A percentile compares a stretch with the other conserved stretches of the same genome.
Conservation (phyloP, 2,329 filamentous ascomycete genomes). For the Aspergillus ruber region DNA sequence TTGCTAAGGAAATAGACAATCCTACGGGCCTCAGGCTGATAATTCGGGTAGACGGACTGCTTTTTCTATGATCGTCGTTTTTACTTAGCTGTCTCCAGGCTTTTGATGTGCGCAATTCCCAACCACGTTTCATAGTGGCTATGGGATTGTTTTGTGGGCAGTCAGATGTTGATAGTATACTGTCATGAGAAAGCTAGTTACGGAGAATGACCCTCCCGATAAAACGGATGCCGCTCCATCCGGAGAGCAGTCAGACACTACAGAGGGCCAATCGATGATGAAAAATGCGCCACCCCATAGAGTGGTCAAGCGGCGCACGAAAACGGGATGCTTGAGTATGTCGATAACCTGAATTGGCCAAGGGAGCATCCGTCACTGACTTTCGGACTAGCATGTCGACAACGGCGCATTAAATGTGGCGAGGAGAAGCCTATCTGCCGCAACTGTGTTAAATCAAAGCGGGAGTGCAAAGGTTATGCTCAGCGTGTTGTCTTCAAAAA, state of each 20-base stretch:
- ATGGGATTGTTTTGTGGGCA: not conserved
- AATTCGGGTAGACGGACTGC: no score
- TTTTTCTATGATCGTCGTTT: not conserved
- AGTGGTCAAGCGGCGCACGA: constrained; percentile 63
- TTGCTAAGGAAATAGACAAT: no score
- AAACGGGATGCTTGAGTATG: constrained; percentile 86
- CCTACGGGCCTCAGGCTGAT: no score
- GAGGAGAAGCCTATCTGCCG: constrained; percentile 58
- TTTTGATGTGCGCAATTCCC: no score
- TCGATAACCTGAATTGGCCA: constrained; percentile 13
- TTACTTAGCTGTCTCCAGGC: not conserved
- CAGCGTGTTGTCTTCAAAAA: constrained; percentile 38
- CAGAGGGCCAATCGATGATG: constrained; percentile 2
- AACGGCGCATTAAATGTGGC: constrained; percentile 93
- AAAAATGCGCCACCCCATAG: constrained; percentile 18
- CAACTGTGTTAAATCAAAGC: constrained; percentile 43
- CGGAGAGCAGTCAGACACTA: not conserved
- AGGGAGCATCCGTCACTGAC: constrained; percentile 8
- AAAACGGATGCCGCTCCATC: constrained; percentile 1
- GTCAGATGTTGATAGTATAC: constrained; percentile 2
- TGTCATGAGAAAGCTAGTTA: constrained; percentile 10
- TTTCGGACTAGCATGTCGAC: constrained; percentile 65
- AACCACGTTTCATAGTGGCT: not conserved
- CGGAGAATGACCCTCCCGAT: not conserved
- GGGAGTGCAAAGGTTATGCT: constrained; percentile 40